Conservation (phyloP, 306 rosid genomes). For the Glycyrrhiza uralensis region DNA sequence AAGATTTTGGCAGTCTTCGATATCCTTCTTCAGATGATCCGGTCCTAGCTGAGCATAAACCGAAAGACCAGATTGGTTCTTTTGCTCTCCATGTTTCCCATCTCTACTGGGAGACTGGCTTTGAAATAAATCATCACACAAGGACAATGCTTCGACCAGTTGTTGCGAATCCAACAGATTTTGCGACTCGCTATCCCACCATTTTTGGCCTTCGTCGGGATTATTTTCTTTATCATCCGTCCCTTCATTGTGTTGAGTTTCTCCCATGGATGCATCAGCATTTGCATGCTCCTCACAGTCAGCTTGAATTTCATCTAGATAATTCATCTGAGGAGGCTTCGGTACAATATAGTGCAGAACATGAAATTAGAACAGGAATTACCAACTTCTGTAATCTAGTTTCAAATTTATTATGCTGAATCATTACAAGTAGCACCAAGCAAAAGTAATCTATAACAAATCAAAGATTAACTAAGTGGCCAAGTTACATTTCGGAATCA, state of each 20-base stretch:
- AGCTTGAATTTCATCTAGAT: constrained; percentile 41
- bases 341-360: constrained; percentile 2
- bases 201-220: constrained; percentile 55
- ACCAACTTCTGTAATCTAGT: constrained; percentile 14
- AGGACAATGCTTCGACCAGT: constrained; percentile 64
- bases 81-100: constrained; percentile 33
- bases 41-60: constrained; percentile 69
- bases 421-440: background rate
- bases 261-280: constrained; percentile 27
- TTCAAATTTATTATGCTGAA: background rate
- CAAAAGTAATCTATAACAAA: background rate
- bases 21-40: constrained; percentile 71
- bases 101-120: constrained; percentile 76
- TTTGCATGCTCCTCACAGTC: constrained; percentile 34
- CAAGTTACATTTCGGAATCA: background rate
- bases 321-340: constrained; percentile 25
- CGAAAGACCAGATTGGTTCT: constrained; percentile 44
- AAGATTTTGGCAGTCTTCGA: constrained; percentile 74
- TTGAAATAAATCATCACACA: constrained; percentile 69
- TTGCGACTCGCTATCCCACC: constrained; percentile 94
- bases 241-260: constrained; percentile 30
- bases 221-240: constrained; percentile 33
- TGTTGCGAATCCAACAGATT: constrained; percentile 72
- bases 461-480: background rate
- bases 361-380: constrained; percentile 5